Conservation (phyloP, 1,284 basidiomycete species). For the Trichosporon ovoides region DNA sequence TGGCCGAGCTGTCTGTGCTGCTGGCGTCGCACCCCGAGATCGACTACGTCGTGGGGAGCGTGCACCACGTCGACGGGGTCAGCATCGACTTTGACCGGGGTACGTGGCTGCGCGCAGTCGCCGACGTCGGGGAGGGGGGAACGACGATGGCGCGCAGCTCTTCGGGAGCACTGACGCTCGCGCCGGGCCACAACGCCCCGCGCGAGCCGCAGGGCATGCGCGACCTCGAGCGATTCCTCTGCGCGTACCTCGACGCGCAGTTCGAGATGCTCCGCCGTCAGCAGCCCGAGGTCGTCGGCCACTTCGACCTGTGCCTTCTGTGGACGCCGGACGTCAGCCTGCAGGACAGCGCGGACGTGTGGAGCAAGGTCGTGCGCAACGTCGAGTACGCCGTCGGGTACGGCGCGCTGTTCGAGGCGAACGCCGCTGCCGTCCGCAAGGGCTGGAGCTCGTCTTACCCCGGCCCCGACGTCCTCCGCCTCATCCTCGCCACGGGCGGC, state of each 20-base stretch:
- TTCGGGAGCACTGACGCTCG: conserved; percentile 43
- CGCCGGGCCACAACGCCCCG: conserved; percentile 20
- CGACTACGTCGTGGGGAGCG: conserved; percentile 86
- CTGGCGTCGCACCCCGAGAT: conserved; percentile 58
- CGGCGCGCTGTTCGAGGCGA: conserved; percentile 89
- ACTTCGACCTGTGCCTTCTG: conserved; percentile 83
- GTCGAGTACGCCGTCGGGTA: conserved; percentile 68
- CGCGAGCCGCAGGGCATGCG: background rate
- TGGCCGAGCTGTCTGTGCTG: conserved; percentile 51
- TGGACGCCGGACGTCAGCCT: conserved; percentile 63
- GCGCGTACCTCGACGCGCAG: conserved; percentile 77
- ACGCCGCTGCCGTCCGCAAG: conserved; percentile 87
- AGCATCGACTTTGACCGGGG: conserved; percentile 86
- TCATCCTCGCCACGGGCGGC: conserved; percentile 64
- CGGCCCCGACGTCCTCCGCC: conserved; percentile 67
- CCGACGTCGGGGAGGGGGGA: background rate
- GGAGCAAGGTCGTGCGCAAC: conserved; percentile 69
- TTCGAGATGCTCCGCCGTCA: conserved; percentile 62
- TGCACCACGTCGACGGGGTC: conserved; percentile 82
- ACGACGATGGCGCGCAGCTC: background rate
- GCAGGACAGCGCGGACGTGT: conserved; percentile 53
- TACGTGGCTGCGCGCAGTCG: conserved; percentile 35
- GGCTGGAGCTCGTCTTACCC: conserved; percentile 85
- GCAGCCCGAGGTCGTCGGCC: conserved; percentile 84
- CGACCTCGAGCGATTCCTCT: conserved; percentile 51